Evolutionary conservation across 129 eudicot genomes (phyloP), one percentile per base, ranked within the genome.

Genomic region (Calendula officinalis): DNA sequence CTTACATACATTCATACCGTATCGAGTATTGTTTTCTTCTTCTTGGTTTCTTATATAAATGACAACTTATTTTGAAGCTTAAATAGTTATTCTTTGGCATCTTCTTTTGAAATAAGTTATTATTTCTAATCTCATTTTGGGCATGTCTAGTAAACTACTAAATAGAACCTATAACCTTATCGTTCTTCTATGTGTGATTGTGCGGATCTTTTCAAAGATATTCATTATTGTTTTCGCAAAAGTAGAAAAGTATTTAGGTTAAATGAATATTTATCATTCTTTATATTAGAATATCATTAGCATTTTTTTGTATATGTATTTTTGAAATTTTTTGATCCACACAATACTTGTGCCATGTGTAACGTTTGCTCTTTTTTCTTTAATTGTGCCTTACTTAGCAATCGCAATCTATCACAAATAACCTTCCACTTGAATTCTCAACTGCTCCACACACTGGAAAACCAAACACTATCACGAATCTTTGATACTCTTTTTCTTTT

Each of bases 401-500:
- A 39, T 67, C 40, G 7, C 49, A 30, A 67, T 46, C 17, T 33
- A 33, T 40, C 48, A 42, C 40, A 36, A 71, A 63, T 56, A 57
- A 35, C 37, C 57, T 52, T 35, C 43, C 58, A 62, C 70, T 53
- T 11, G 4, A 54, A 44, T 2, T 51, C 47, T 53, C 52, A 60
- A 60, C 52, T 60, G 14, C 43, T 47, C 60, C 67, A 38, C 38
- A 45, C 41, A 70, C 48, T 50, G 74, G 36, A 49, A 60, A 47
- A 16, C 55, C 76, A 62, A 12, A 62, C 69, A 64, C 57, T 72
- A 73, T 36, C 37, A 44, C 56, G 64, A 33, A 54, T 64, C 50
- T 72, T 72, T 44, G 56, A 16, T 63, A 54, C 57, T 56, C n/a
- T n/a, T n/a, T 14, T 62, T 62, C 59, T 60, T 48, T 49, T 44